A percentile compares a stretch with the other conserved stretches of the same genome.
These are phyloP conservation scores for Gossypium bickii DNA, from an alignment of 345 rosid species.

Conservation along the genomic window DNA sequence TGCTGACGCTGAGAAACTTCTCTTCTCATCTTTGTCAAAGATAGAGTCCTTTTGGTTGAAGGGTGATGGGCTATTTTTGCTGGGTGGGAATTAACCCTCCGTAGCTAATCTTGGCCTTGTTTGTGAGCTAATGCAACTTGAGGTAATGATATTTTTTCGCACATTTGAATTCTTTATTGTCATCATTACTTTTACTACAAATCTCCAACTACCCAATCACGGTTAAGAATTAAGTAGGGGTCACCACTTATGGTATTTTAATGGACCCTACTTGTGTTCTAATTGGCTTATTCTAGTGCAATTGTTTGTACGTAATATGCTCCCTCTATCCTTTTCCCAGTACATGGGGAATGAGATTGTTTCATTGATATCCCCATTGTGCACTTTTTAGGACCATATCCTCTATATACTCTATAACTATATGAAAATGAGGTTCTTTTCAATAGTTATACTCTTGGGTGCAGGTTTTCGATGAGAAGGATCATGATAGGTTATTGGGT, in stretches of 20 bases:
- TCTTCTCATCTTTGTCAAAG: constrained; percentile 45
- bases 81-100: constrained; percentile 72
- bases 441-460: not conserved
- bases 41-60: constrained; percentile 80
- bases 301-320: too few relatives aligned
- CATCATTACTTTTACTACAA: not conserved
- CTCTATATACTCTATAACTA: not conserved
- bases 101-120: constrained; percentile 84
- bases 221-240: not conserved
- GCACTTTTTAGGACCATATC: not conserved
- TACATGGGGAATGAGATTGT: not conserved
- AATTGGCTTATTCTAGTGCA: too few relatives aligned
- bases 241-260: too few relatives aligned
- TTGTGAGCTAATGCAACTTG: constrained; percentile 76
- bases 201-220: too few relatives aligned
- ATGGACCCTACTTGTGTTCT: too few relatives aligned
- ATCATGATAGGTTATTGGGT: constrained; percentile 42
- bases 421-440: not conserved
- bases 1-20: constrained; percentile 52
- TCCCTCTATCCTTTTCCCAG: not conserved
- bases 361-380: not conserved
- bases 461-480: constrained; percentile 67
- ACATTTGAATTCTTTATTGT: constrained; percentile 3
- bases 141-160: constrained; percentile 34
- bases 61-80: constrained; percentile 57